phyloP scores from a whole-genome alignment of 495 filamentous ascomycete genomes.

The Rhypophila decipiens region DNA sequence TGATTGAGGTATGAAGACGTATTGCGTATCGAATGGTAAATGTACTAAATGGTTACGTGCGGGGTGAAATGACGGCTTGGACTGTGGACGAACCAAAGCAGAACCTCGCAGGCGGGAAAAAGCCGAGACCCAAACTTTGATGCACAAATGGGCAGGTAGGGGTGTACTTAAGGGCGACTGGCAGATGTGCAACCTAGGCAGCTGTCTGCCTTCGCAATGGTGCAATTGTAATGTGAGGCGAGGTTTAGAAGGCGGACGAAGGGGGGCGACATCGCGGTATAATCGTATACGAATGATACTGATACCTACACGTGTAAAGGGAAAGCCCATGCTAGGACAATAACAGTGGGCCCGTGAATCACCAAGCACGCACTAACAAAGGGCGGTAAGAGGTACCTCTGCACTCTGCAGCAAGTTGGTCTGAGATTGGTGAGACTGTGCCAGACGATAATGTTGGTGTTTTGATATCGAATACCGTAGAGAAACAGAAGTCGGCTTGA shows the following conservation, averaged over 20 bases:
- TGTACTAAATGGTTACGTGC: slow-evolving; percentile 2
- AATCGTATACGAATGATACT: too few relatives aligned
- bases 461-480: too few relatives aligned
- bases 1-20: too few relatives aligned
- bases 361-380: slow-evolving; percentile 15
- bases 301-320: too few relatives aligned
- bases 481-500: too few relatives aligned
- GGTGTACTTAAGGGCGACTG: slow-evolving; percentile 23
- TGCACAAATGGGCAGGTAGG: slow-evolving; percentile 7
- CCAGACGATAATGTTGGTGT: too few relatives aligned
- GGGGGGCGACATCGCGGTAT: too few relatives aligned
- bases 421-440: too few relatives aligned
- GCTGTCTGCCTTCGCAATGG: slow-evolving; percentile 17
- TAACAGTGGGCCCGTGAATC: background rate
- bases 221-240: slow-evolving; percentile 2
- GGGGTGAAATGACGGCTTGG: background rate
- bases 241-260: slow-evolving; percentile 4
- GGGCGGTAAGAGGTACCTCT: slow-evolving; percentile 21
- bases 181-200: slow-evolving; percentile 18
- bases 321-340: too few relatives aligned
- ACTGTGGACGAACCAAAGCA: background rate
- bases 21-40: background rate
- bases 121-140: too few relatives aligned
- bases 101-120: background rate
- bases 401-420: too few relatives aligned